Evolutionary conservation across 106 monocot species (phyloP), one percentile per base, ranked within the genome.

Genomic region (Apostasia ramifera): DNA sequence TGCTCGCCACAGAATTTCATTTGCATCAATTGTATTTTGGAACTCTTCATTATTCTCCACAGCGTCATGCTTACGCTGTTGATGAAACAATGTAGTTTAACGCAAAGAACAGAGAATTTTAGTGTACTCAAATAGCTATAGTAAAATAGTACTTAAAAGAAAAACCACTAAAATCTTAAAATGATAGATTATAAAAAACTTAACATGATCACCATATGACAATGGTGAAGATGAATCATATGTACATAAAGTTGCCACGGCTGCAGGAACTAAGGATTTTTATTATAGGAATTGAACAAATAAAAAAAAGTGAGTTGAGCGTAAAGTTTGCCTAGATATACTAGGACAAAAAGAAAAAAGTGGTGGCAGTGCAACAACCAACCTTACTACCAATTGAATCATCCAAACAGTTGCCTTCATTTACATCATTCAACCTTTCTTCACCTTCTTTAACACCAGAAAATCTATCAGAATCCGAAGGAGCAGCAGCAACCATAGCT

Each of bases 1-100:
- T 66, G 74, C 83, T 37, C 97, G 86, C 97, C 92, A 97, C 56
- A 97, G 92, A 65, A 97, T 67, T 74, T 92, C 97, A 69, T 72
- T 89, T 80, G 89, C 82, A 69, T 75, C 60, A 59, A 92, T 97
- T 55, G 76, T 48, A 57, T 84, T 65, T 70, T 82, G 63, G 72
- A 81, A 79, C 43, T 97, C 84, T 69, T 74, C 60, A 61, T 92
- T 89, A 46, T 55, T 63, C 56, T 91, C 95, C 60, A 83, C 43
- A 62, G 50, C 75, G 49, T 82, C 82, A 71, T 61, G 71, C 68
- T 89, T 92, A 48, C 89, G 82, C 89, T 92, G 79, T 73, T 59
- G 15, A 78, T 37, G 57, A 41, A 61, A 41, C 8, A 26, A 50
- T 50, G 12, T 26, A 60, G 9, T 26, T 40, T 8, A 62, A 12